Base-by-base conservation (phyloP, 1,284 basidiomycete genomes). In the Abortiporus biennis region DNA sequence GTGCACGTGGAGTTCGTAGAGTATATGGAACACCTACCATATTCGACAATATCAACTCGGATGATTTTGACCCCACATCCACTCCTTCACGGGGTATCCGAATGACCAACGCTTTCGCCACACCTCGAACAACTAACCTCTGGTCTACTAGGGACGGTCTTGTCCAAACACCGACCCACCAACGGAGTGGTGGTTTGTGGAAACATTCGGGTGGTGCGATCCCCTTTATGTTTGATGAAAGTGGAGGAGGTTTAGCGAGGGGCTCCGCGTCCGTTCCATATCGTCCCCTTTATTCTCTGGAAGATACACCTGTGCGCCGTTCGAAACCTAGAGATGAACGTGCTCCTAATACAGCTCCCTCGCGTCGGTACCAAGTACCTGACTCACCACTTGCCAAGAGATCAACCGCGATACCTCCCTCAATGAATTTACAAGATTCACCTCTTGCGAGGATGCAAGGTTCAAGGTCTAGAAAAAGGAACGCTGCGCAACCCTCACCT, bases 51-150 rank as follows among this genome's bases (percentile, higher is more conserved):
- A 62, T 58, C 38, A 46, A 49, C 23, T 58, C 61, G 36, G 72
- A 79, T 22, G 78, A 76, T 38, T 86, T 84, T 52, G 84, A 86
- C 58, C 83, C 83, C 6, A 77, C 77, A 15, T 81, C 81, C 16
- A 86, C 83, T 4, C 83, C 83, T 1, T 85, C 83, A 16, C 67
- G 83, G 38, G 81, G 83, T 3, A 76, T 83, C 50, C 73, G 65
- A 51, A 74, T 84, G 47, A 67, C 68, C 21, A 65, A 62, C 4
- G 62, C 70, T 3, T 79, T 80, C 47, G 66, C 71, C 23, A 82
- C 80, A 13, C 81, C 81, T 11, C 83, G 79, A 39, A 46, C 45
- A 55, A 67, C 65, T 35, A 66, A 60, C 25, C 49, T 63, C 29
- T 74, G 73, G 72, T 57, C 66, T 2, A 55, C 59, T 21, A 61